Conservation (phyloP, 352 stramenopile species). For the Phytophthora cactorum region DNA sequence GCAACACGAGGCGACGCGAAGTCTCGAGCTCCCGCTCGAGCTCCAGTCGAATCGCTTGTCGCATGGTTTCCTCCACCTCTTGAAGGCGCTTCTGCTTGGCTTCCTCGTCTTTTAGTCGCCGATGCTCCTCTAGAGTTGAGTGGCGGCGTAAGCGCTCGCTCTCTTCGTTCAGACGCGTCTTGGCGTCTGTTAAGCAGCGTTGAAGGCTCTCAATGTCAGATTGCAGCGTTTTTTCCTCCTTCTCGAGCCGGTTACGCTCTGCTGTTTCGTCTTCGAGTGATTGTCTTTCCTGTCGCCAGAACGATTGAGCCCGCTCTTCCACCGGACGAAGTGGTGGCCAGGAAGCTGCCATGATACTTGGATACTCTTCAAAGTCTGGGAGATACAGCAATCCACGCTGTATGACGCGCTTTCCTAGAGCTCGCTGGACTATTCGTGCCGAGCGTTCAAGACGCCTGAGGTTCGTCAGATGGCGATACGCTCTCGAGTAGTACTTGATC, state of each 20-base stretch:
- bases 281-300: slow-evolving; percentile 27
- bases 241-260: slow-evolving; percentile 34
- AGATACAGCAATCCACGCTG: slow-evolving; percentile 38
- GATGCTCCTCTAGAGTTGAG: slow-evolving; percentile 47
- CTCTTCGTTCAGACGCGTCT: slow-evolving; percentile 39
- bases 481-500: slow-evolving; percentile 36
- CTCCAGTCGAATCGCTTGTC: slow-evolving; percentile 62
- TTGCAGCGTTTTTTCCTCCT: slow-evolving; percentile 35
- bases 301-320: slow-evolving; percentile 26
- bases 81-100: slow-evolving; percentile 40
- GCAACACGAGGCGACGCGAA: slow-evolving; percentile 45
- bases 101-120: slow-evolving; percentile 60
- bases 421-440: slow-evolving; percentile 56
- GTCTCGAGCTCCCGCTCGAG: slow-evolving; percentile 72
- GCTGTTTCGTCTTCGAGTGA: slow-evolving; percentile 25
- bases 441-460: slow-evolving; percentile 37
- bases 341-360: slow-evolving; percentile 22
- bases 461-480: slow-evolving; percentile 39
- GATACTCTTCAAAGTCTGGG: slow-evolving; percentile 40
- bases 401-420: slow-evolving; percentile 35
- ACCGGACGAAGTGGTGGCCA: slow-evolving; percentile 16
- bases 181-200: slow-evolving; percentile 31
- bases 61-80: slow-evolving; percentile 50
- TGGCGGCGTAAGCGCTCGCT: slow-evolving; percentile 55
- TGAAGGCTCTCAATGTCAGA: slow-evolving; percentile 42